These are phyloP conservation scores for Oryza nivara DNA, from an alignment of 176 grass and related monocot genomes.

Conservation along the genomic window DNA sequence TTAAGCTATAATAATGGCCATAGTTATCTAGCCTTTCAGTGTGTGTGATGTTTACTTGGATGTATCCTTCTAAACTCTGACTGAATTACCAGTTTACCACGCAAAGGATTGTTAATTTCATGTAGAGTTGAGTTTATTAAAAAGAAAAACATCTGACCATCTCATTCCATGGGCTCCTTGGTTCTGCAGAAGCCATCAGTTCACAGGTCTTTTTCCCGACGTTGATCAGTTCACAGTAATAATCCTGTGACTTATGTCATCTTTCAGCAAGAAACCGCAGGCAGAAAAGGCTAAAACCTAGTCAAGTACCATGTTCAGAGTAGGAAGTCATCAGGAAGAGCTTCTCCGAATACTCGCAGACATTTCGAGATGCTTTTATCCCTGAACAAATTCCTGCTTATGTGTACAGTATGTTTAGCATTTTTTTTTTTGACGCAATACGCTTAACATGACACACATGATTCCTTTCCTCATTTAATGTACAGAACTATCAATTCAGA, in stretches of 20 bases:
- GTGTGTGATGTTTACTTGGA: neutral
- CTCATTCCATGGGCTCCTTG: neutral
- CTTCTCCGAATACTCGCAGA: neutral
- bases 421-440: too few relatives aligned
- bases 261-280: neutral
- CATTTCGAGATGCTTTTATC: neutral
- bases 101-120: neutral
- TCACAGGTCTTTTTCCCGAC: neutral
- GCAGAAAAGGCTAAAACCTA: neutral
- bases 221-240: slow-evolving; percentile 1
- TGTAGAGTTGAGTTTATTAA: neutral
- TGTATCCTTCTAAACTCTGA: neutral
- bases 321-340: neutral
- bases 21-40: neutral
- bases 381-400: neutral
- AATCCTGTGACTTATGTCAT: neutral
- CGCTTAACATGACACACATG: too few relatives aligned
- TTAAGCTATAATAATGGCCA: neutral
- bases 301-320: neutral
- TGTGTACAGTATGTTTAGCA: too few relatives aligned
- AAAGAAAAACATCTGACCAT: neutral
- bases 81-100: neutral
- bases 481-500: neutral
- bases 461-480: too few relatives aligned
- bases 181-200: neutral